phyloP scores from a whole-genome alignment of 1,139 yeast genomes.

The Sugiyamaella grinbergsii region DNA sequence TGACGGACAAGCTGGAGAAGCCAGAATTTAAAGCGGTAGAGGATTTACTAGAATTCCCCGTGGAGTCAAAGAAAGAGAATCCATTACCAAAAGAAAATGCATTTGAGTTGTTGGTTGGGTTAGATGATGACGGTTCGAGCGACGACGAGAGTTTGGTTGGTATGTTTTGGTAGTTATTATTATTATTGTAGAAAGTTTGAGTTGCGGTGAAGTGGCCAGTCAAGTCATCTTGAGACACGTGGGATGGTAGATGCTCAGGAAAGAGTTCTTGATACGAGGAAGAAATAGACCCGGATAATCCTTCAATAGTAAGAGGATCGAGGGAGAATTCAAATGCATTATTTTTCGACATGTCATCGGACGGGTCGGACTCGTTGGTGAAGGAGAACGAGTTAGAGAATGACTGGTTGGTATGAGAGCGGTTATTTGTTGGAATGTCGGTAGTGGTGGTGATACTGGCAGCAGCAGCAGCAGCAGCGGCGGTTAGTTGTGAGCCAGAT shows the following conservation, averaged over 20 bases:
- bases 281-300: conserved; percentile 30
- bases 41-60: conserved; percentile 1
- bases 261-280: conserved; percentile 26
- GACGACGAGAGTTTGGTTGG: no score
- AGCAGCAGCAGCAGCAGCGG: neutral
- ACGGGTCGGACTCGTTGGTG: conserved; percentile 1
- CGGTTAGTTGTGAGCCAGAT: neutral
- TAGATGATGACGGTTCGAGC: neutral
- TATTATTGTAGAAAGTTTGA: conserved; percentile 15
- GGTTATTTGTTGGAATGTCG: neutral
- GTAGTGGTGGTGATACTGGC: neutral
- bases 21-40: conserved; percentile 18
- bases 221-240: conserved; percentile 1
- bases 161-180: conserved; percentile 1
- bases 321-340: conserved; percentile 37
- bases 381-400: neutral
- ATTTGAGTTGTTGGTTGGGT: conserved; percentile 3
- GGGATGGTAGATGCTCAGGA: conserved; percentile 4
- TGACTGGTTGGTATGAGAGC: no score
- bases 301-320: conserved; percentile 41
- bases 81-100: conserved; percentile 19
- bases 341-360: conserved; percentile 1
- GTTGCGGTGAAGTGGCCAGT: conserved; percentile 16
- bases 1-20: conserved; percentile 24
- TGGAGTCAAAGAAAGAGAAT: conserved; percentile 20